A percentile compares a stretch with the other conserved stretches of the same genome.
These are phyloP conservation scores for Candida sp. DNA, from an alignment of 1,139 yeast species.

Conservation along the genomic window DNA sequence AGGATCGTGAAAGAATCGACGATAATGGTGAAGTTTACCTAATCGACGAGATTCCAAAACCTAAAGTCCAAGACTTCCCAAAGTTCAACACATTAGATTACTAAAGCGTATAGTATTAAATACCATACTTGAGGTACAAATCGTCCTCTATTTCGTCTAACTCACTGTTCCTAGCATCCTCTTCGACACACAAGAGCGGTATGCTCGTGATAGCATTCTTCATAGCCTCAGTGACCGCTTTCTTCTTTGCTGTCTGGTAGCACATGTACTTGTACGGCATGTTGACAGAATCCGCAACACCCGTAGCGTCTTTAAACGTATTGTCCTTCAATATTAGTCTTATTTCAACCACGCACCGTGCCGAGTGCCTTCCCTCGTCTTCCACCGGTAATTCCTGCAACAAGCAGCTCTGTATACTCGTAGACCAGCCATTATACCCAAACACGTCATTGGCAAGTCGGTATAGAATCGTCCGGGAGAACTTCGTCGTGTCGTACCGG, in stretches of 20 bases:
- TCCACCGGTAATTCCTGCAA: slow-evolving; percentile 4
- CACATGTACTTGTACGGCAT: slow-evolving; percentile 39
- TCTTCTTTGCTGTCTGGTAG: slow-evolving; percentile 51
- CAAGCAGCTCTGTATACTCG: slow-evolving; percentile 38
- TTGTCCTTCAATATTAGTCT: slow-evolving; percentile 55
- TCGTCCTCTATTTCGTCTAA: slow-evolving; percentile 1
- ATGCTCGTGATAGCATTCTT: slow-evolving; percentile 42
- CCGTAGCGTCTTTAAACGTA: slow-evolving; percentile 39
- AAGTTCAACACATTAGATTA: slow-evolving; percentile 59
- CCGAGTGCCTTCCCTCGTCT: slow-evolving; percentile 21
- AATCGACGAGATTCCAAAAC: slow-evolving; percentile 74
- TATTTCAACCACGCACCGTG: slow-evolving; percentile 29
- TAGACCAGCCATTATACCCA: slow-evolving; percentile 73
- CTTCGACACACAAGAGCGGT: slow-evolving; percentile 21
- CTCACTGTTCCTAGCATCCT: slow-evolving; percentile 15
- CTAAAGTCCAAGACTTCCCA: slow-evolving; percentile 64
- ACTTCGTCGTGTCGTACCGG: slow-evolving; percentile 8
- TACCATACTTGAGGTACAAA: not conserved
- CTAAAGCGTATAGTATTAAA: slow-evolving; percentile 20
- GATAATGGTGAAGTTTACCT: slow-evolving; percentile 86
- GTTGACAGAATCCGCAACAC: slow-evolving; percentile 43
- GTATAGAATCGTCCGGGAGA: slow-evolving; percentile 36
- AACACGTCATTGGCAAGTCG: slow-evolving; percentile 65
- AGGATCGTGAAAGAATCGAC: slow-evolving; percentile 86
- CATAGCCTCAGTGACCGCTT: slow-evolving; percentile 54